Base-by-base conservation (phyloP, 129 eudicot genomes). In the Chrysanthemum makinoi region DNA sequence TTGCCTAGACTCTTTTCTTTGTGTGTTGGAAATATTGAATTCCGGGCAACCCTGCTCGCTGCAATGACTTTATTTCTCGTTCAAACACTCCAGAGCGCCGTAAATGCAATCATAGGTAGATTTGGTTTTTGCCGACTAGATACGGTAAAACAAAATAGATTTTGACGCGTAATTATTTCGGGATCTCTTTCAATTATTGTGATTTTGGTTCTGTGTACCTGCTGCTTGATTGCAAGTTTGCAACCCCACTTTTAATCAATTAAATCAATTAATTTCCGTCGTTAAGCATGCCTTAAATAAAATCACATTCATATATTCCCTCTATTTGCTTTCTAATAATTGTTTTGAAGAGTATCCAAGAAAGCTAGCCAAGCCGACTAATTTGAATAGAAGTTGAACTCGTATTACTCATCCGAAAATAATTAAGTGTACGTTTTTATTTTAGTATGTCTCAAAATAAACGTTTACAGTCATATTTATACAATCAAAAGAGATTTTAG, bases 131-230 rank as follows among this genome's bases (percentile, higher is more conserved):
- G 43, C 56, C 5, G 16, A 51, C 56, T 11, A 13, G 4, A 51
- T 50, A 13, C 11, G n/a, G 11, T 26, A 13, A 28, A 44, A 72
- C 7, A 3, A 61, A 14, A 57, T 10, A 39, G 76, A 69, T 43
- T 70, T 62, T 69, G 64, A 47, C 60, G 55, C 24, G 19, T 68
- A 60, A 68, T 68, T 49, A 49, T 59, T 44, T 49, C 2, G 30
- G 60, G 33, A 75, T 56, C 11, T 54, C 66, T 24, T 63, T 44
- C 72, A 77, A 62, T 77, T 63, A 77, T 77, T 77, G 64, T 35
- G 59, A 68, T 68, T 43, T 46, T 52, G 66, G 66, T 77, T 77
- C 81, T 59, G 66, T 77, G 76, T 71, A 77, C 76, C 69, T 62
- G 75, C 71, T 69, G 70, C 75, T 62, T 77, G 81, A 70, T 62